phyloP scores from a whole-genome alignment of 1,284 basidiomycete genomes.

The Schizopora paradoxa region DNA sequence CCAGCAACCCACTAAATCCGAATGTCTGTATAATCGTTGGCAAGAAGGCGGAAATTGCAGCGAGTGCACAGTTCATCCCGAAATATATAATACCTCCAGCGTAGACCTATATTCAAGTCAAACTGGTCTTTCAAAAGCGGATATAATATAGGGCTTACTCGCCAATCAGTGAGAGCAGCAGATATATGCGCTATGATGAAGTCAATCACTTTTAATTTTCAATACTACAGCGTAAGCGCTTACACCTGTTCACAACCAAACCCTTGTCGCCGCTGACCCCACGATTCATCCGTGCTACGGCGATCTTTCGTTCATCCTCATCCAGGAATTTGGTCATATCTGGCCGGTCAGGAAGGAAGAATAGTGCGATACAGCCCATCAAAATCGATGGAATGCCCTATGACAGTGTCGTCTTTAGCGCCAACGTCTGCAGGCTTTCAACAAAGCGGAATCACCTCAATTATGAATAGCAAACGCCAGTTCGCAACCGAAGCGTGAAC shows the following conservation, averaged over 20 bases:
- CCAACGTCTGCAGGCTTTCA: neutral
- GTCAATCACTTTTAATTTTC: slow-evolving; percentile 1
- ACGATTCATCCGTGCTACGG: slow-evolving; percentile 69
- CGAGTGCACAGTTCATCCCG: slow-evolving; percentile 73
- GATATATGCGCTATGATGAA: slow-evolving; percentile 47
- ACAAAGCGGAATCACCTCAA: slow-evolving; percentile 48
- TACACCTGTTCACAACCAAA: slow-evolving; percentile 62
- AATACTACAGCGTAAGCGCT: slow-evolving; percentile 13
- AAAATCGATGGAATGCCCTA: slow-evolving; percentile 64
- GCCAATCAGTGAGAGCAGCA: slow-evolving; percentile 68
- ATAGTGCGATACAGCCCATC: slow-evolving; percentile 59
- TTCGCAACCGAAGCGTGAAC: slow-evolving; percentile 43
- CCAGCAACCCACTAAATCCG: slow-evolving; percentile 42
- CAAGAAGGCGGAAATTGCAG: slow-evolving; percentile 77
- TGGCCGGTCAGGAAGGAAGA: slow-evolving; percentile 72
- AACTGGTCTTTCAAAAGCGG: neutral
- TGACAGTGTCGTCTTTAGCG: neutral
- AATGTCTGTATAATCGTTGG: slow-evolving; percentile 79
- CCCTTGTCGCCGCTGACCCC: slow-evolving; percentile 64
- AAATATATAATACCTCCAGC: slow-evolving; percentile 66
- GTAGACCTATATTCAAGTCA: slow-evolving; percentile 43
- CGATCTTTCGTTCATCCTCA: slow-evolving; percentile 68
- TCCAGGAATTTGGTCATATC: slow-evolving; percentile 69
- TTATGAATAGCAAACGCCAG: slow-evolving; percentile 71
- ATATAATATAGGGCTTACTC: slow-evolving; percentile 35